Conservation (phyloP, 257 asterid species). For the Jacaranda mimosifolia region DNA sequence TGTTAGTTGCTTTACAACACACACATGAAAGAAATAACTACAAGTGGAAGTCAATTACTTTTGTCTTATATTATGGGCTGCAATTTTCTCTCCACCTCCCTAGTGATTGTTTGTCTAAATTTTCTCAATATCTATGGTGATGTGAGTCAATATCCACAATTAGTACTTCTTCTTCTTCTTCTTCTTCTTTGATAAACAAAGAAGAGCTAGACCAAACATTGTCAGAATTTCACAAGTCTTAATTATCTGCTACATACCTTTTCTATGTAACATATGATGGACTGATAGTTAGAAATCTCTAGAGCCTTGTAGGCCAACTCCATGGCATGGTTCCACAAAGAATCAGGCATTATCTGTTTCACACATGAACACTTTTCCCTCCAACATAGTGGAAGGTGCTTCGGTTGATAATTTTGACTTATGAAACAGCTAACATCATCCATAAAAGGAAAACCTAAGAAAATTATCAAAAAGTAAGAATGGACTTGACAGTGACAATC, state of each 20-base stretch:
- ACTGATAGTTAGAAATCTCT: slow-evolving; percentile 37
- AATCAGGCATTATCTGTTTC: slow-evolving; percentile 40
- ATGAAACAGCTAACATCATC: neutral
- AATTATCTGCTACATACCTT: slow-evolving; percentile 28
- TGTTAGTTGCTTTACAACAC: too few species aligned
- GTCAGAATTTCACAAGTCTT: too few species aligned
- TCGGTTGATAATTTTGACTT: neutral
- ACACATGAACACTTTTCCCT: slow-evolving; percentile 39
- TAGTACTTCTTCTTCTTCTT: too few species aligned
- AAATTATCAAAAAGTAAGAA: neutral
- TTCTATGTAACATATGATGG: slow-evolving; percentile 32
- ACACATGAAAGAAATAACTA: too few species aligned
- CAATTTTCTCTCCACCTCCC: too few species aligned
- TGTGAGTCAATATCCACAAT: neutral
- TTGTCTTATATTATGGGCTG: too few species aligned
- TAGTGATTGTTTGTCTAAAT: too few species aligned
- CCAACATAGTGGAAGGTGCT: slow-evolving; percentile 35
- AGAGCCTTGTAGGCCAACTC: slow-evolving; percentile 43
- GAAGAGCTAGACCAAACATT: neutral
- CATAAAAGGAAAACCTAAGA: neutral
- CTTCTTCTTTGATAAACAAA: neutral
- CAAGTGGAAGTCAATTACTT: too few species aligned
- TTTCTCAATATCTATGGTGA: neutral
- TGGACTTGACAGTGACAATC: neutral
- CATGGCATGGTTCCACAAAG: slow-evolving; percentile 34